These are phyloP conservation scores for Lepiota venenata DNA, from an alignment of 768 basidiomycete species.

Conservation along the genomic window DNA sequence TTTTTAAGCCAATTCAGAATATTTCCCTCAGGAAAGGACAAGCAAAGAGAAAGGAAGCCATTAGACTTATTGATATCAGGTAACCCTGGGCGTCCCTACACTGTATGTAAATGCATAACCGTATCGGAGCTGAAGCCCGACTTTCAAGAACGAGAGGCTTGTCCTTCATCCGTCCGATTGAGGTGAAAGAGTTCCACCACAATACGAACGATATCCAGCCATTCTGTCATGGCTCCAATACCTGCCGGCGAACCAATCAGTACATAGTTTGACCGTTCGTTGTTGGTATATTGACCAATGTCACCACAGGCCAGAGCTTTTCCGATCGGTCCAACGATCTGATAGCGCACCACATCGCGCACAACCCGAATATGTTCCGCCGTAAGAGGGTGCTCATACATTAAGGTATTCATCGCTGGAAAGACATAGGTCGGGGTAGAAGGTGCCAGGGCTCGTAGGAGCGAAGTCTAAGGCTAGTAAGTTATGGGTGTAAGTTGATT, in stretches of 20 bases:
- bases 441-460: slow-evolving; percentile 81
- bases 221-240: slow-evolving; percentile 94
- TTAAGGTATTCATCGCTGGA: slow-evolving; percentile 98
- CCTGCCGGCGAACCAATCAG: slow-evolving; percentile 39
- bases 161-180: neutral
- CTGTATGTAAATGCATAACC: too few species aligned
- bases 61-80: neutral
- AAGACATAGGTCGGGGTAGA: slow-evolving; percentile 87
- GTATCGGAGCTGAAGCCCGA: too few species aligned
- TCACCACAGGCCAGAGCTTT: slow-evolving; percentile 92
- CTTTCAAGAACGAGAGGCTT: too few species aligned
- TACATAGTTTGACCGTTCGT: neutral
- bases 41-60: neutral
- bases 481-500: neutral
- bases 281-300: slow-evolving; percentile 51
- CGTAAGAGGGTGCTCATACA: slow-evolving; percentile 95
- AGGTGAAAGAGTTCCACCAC: slow-evolving; percentile 57
- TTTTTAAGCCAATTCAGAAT: neutral
- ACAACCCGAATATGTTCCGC: slow-evolving; percentile 76
- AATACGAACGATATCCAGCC: slow-evolving; percentile 81
- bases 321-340: slow-evolving; percentile 82
- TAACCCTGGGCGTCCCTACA: neutral
- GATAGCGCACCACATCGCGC: slow-evolving; percentile 73
- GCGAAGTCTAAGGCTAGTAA: slow-evolving; percentile 51
- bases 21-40: neutral